Evolutionary conservation across 257 asterid genomes (phyloP).

Genomic region (Rehmannia glutinosa): DNA sequence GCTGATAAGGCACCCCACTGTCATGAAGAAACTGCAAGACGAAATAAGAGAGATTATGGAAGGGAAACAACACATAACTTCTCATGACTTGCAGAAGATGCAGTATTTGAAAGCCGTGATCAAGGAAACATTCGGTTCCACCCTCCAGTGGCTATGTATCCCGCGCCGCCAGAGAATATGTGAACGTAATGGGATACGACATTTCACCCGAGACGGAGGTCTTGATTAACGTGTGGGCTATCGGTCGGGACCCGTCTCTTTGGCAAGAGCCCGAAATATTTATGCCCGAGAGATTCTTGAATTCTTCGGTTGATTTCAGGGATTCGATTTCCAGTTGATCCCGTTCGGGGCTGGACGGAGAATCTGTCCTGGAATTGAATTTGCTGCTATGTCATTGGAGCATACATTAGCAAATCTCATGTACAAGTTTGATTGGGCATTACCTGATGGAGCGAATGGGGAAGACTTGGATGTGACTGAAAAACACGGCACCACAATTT

Average conservation of each 20-base stretch:
- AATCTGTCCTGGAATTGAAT: not conserved
- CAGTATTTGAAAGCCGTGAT: not conserved
- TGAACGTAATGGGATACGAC: not conserved
- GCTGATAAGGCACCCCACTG: not conserved
- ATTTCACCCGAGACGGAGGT: not conserved
- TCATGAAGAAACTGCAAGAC: not conserved
- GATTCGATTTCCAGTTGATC: not conserved
- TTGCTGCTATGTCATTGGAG: not conserved
- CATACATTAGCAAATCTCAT: not conserved
- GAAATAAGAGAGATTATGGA: not conserved
- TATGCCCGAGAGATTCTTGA: not conserved
- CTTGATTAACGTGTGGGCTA: not conserved
- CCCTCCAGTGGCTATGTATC: not conserved
- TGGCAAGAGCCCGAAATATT: not conserved
- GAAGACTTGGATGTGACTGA: not conserved
- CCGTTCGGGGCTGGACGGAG: slow-evolving; percentile 1
- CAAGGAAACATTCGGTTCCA: not conserved
- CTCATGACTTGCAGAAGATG: not conserved
- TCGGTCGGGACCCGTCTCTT: not conserved
- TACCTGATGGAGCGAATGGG: not conserved
- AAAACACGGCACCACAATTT: not conserved
- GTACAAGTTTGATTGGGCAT: not conserved
- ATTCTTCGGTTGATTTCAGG: not conserved
- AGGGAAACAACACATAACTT: not conserved
- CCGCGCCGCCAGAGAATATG: not conserved